Base-by-base conservation (phyloP, 2,329 filamentous ascomycete genomes). In the Pseudogymnoascus pannorum region DNA sequence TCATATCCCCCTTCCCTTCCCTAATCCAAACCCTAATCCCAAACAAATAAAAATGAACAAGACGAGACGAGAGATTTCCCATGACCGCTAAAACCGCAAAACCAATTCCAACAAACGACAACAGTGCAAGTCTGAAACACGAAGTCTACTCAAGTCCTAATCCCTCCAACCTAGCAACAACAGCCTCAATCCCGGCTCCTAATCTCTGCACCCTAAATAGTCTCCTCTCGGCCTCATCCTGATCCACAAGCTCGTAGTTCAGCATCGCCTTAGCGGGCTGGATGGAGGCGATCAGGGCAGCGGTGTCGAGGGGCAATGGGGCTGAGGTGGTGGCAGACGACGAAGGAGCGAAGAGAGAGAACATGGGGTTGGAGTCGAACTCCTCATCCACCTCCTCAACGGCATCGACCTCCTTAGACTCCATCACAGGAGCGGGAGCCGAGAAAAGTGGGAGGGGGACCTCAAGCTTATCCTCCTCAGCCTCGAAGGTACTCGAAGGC, bases 221-320 rank as follows among this genome's bases (percentile, higher is more conserved):
- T 11, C 65, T 66, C 18, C 64, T 62, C 26, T 66, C 60, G 14
- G 62, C 24, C 20, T 60, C 70, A 59, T 81, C 71, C 58, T 80
- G 79, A 61, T 88, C 81, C 29, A 89, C 76, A n/a, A 92, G 79
- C 66, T 88, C 83, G 68, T 83, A 84, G 57, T 82, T 79, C 12
- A 82, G 76, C 57, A 85, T 76, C 2, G 80, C 75, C 78, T 92
- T 92, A 67, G 88, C 86, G 1, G 81, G 71, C 63, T 81, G 77
- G 63, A 89, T 75, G 36, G 81, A 81, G 54, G 80, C 80, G 51
- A 83, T 80, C 59, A 79, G 71, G 35, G 69, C 72, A 11, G 79
- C 78, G 16, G 76, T 74, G 61, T 81, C 75, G 24, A 80, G 62
- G 63, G 79, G 75, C 44, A 72, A 58, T 14, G 72, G 67, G 24